Evolutionary conservation across 2,329 filamentous ascomycete genomes (phyloP).

Genomic region (Macrophomina tecta): DNA sequence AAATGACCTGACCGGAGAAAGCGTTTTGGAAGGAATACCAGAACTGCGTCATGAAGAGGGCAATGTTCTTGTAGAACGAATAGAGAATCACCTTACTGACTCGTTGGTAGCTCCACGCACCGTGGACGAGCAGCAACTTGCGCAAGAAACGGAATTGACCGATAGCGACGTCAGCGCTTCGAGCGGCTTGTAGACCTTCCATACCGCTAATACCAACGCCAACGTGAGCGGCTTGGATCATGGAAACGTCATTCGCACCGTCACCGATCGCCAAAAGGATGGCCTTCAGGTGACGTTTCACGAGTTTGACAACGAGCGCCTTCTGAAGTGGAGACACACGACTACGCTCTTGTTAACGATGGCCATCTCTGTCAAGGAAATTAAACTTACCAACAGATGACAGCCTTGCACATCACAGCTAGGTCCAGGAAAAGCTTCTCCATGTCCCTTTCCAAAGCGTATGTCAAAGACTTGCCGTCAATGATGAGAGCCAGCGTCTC

Average conservation of each 20-base stretch:
- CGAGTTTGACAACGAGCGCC: constrained; percentile 95
- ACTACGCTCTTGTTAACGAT: constrained; percentile 52
- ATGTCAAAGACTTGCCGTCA: constrained; percentile 94
- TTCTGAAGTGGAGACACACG: constrained; percentile 97
- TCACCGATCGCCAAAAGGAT: constrained; percentile 96
- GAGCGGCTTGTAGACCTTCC: constrained; percentile 94
- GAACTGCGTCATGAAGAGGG: constrained; percentile 98
- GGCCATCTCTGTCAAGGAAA: neutral
- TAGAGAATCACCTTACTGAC: constrained; percentile 97
- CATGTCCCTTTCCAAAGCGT: constrained; percentile 87
- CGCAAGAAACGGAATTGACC: constrained; percentile 94
- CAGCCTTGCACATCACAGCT: constrained; percentile 96
- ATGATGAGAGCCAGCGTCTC: constrained; percentile 92
- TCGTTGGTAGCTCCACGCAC: constrained; percentile 96
- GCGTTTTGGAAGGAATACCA: constrained; percentile 98
- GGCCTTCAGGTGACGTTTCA: constrained; percentile 90
- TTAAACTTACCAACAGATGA: constrained; percentile 76
- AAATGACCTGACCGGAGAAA: constrained; percentile 97
- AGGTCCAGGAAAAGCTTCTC: constrained; percentile 94
- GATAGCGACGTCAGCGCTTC: constrained; percentile 94
- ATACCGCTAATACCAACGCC: constrained; percentile 96
- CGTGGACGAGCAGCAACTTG: constrained; percentile 92
- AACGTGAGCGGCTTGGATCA: constrained; percentile 99
- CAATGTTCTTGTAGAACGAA: constrained; percentile 99
- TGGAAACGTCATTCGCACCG: constrained; percentile 98